Percentiles rank a stretch among this genome's conserved stretches.
Evolutionary conservation across 768 basidiomycete species (phyloP).

Genomic region (Mycena galericulata): DNA sequence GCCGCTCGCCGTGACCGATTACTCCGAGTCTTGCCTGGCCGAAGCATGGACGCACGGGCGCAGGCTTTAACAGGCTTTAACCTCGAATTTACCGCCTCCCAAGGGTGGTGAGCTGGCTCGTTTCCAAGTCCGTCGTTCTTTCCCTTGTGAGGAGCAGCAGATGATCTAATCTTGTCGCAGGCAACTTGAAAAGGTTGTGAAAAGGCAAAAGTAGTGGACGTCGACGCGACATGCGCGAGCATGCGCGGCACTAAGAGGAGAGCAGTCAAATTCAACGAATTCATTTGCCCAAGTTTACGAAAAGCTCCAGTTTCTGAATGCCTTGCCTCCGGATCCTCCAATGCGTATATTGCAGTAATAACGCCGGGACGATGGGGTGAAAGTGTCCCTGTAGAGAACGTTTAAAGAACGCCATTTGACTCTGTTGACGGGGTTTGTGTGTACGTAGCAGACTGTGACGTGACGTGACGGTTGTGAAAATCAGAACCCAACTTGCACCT

Average conservation of each 20-base stretch:
- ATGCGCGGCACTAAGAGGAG: background rate
- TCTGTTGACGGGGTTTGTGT: too few species aligned
- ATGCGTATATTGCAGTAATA: slow-evolving; percentile 10
- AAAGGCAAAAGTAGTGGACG: slow-evolving; percentile 6
- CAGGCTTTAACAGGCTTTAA: background rate
- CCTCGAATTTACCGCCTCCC: background rate
- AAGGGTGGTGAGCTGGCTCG: background rate
- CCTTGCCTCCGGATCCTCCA: background rate
- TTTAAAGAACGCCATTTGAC: too few species aligned
- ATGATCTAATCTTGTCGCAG: background rate
- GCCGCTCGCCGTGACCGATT: slow-evolving; percentile 42
- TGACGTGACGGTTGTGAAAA: background rate
- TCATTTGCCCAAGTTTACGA: slow-evolving; percentile 1
- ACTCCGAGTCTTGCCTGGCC: background rate
- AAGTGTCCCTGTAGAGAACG: too few species aligned
- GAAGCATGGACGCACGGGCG: background rate
- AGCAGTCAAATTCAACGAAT: slow-evolving; percentile 7
- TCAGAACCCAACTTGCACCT: background rate
- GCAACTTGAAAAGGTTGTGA: background rate
- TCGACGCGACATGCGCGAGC: slow-evolving; percentile 5
- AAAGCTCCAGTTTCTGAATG: too few species aligned
- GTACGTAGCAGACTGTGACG: background rate
- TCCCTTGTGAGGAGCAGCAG: background rate
- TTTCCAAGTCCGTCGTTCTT: background rate
- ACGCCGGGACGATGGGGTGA: background rate